Evolutionary conservation across 73 alveolate genomes (phyloP), one percentile per base, ranked within the genome.

Genomic region (Loxodes magnus): DNA sequence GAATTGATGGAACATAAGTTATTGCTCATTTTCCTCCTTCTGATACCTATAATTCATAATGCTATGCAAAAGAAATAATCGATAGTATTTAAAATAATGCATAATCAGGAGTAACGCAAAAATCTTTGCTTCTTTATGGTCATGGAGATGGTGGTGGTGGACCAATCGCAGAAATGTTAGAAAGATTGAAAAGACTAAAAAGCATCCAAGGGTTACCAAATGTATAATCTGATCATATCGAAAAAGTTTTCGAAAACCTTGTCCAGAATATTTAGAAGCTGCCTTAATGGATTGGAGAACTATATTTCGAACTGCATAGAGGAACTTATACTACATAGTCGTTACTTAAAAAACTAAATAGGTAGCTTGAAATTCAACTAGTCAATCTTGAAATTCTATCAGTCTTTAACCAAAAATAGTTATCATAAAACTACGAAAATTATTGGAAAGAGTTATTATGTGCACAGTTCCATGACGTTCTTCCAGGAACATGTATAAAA

Each of bases 61-160:
- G 74, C 4, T 43, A 64, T 5, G 9, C 59, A 10, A 35, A 56
- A 15, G 55, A 67, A 15, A 54, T 67, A 5, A 4, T 67, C 33
- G 49, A 39, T 49, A 38, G 66, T 36, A 51, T 46, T 10, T 31
- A 56, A 7, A 67, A 58, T 43, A 35, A 35, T 37, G 59, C 44
- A 34, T 71, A 67, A 16, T 57, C 56, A 54, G 82, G 82, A 28
- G 38, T 64, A 21, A 25, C 82, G 14, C 44, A 67, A 33, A 34
- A 51, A 3, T 58, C 74, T 1, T 33, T 67, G n/a, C 42, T 67
- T 12, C 35, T 67, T 17, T 67, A 48, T 58, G 82, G 82, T 4
- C 74, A 67, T 21, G 82, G 82, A 3, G 82, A 67, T 43, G 82
- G 82, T 1, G 82, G 82, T 23, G 82, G 82, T 44, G 82, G 82